Base-by-base conservation (phyloP, 352 stramenopile species). In the Phytopythium montanum region DNA sequence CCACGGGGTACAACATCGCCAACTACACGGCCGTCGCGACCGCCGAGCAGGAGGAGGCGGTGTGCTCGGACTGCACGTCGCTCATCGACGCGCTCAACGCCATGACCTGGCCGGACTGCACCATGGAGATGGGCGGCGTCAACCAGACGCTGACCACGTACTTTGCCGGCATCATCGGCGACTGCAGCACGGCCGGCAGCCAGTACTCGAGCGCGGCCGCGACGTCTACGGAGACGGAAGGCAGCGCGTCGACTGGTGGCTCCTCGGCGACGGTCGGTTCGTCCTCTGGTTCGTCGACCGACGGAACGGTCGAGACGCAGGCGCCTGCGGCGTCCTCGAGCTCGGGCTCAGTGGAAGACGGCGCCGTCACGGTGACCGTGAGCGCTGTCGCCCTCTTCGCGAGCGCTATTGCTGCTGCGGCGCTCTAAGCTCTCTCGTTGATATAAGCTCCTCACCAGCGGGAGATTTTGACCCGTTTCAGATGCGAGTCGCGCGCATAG, bases 91-190 rank as follows among this genome's bases (percentile, higher is more conserved):
- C 44, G n/a, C 41, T 65, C 14, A 50, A 42, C 18, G 60, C 19
- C 23, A 12, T 65, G 42, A 60, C 54, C 9, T 65, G 60, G 60
- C 60, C 60, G 2, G 60, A 65, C 52, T 65, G 60, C 60, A 60
- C 53, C 2, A 59, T 65, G 52, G 56, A 65, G 19, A 13, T 65
- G 25, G 60, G 52, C 18, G 60, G 53, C 45, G 56, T 54, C 28
- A 58, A 65, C 41, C 52, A 65, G 53, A 65, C 60, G 33, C 52
- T 65, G n/a, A 57, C 44, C 10, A 21, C 44, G 33, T 65, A 65
- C 60, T 65, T 65, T n/a, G 48, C 57, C 25, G 56, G 49, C 29
- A 65, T 65, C 39, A 56, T 65, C 26, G 60, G 60, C 34, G 25
- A 58, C 31, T 65, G 60, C 60, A 48, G 44, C 48, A 54, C 59